Evolutionary conservation across 371 early-diverging fungal species (phyloP), one percentile per base, ranked within the genome.

Genomic region (Vairimorpha ceranae): DNA sequence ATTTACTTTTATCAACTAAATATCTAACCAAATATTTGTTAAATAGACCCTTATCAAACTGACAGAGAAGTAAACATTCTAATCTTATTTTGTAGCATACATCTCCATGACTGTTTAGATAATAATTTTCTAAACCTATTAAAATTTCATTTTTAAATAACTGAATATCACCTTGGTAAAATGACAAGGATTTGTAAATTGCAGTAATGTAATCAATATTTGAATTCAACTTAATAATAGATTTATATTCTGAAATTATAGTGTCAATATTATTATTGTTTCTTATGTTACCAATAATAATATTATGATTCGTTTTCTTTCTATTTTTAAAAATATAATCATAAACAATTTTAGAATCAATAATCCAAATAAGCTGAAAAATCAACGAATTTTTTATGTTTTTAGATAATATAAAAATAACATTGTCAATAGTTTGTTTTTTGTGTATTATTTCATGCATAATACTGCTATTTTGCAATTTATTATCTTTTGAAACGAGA

Each of bases 1-100:
- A 30, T 41, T 74, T 74, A 27, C 36, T 63, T 54, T 68, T 74
- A 33, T 67, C 74, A 0, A 74, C 74, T 38, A 74, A 48, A 41
- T 61, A 74, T 21, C 74, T 59, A 29, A 74, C 36, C 21, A 74
- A 52, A 35, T 74, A 74, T 51, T 36, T 66, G 2, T 67, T 33
- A 41, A 17, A 33, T 7, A 30, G 25, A 7, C 35, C 33, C 15
- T n/a, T 15, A 46, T 60, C 48, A n/a, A 48, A 35, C 27, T 41
- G 29, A 6, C 25, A 41, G 17, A 63, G 23, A 32, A 32, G 12
- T 29, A 72, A 35, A 45, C 73, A 41, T 41, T 66, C 60, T 30
- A 30, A 32, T 33, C 74, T 17, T 46, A 74, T 61, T 15, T 43
- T n/a, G 21, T 36, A 58, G 7, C 67, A 33, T 0, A 74, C 45